Evolutionary conservation across 495 filamentous ascomycete genomes (phyloP).

Genomic region (Neurospora pannonica): DNA sequence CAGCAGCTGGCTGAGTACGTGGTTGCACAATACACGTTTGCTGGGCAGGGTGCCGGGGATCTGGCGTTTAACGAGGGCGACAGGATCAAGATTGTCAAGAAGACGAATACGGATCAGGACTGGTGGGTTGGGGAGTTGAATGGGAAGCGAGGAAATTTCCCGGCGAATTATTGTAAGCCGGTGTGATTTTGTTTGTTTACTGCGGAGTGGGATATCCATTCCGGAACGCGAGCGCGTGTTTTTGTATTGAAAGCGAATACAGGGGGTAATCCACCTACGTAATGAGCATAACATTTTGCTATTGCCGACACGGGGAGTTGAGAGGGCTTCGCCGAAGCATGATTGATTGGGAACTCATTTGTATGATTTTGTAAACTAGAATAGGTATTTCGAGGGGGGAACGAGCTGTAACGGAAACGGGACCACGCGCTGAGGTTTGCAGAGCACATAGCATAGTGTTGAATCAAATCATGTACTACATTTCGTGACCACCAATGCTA

Average conservation of each 20-base stretch:
- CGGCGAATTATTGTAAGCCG: slow-evolving; percentile 76
- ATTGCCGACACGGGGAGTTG: background rate
- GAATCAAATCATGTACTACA: background rate
- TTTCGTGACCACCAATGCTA: background rate
- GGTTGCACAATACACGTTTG: slow-evolving; percentile 72
- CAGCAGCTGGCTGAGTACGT: slow-evolving; percentile 52
- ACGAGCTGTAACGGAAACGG: background rate
- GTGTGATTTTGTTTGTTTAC: slow-evolving; percentile 1
- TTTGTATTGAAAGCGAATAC: background rate
- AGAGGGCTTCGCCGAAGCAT: background rate
- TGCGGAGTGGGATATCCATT: background rate
- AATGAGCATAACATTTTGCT: too few species aligned
- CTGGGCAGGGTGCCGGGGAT: slow-evolving; percentile 63
- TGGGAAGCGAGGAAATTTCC: slow-evolving; percentile 70
- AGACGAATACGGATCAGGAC: slow-evolving; percentile 78
- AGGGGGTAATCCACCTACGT: background rate
- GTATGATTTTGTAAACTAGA: background rate
- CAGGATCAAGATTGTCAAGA: slow-evolving; percentile 71
- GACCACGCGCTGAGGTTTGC: background rate
- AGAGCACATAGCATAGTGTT: background rate
- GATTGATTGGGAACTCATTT: background rate
- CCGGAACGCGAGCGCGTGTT: background rate
- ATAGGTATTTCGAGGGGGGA: background rate
- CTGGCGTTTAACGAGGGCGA: slow-evolving; percentile 78
- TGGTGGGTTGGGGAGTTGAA: slow-evolving; percentile 91